Percentiles rank a stretch among this genome's conserved stretches.
phyloP scores from a whole-genome alignment of 2,329 filamentous ascomycete species.

The Alternaria consortialis region DNA sequence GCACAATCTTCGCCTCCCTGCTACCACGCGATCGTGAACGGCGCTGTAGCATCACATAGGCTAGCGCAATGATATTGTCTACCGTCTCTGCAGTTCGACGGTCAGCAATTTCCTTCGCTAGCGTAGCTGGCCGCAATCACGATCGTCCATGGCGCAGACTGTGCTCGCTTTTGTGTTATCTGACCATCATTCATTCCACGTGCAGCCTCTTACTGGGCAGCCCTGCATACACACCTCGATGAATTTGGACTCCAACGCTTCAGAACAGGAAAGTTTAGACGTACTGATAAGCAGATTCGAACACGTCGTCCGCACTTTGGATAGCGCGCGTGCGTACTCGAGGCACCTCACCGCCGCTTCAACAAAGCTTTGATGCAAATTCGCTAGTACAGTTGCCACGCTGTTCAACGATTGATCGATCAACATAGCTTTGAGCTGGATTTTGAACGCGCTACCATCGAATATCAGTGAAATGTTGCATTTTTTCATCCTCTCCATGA shows the following conservation, averaged over 20 bases:
- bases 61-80: conserved; percentile 70
- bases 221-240: conserved; percentile 21
- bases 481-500: conserved; percentile 1
- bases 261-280: conserved; percentile 35
- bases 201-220: conserved; percentile 18
- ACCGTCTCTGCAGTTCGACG: conserved; percentile 65
- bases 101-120: conserved; percentile 28
- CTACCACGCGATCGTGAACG: conserved; percentile 53
- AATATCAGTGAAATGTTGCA: conserved; percentile 24
- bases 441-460: conserved; percentile 71
- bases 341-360: conserved; percentile 81
- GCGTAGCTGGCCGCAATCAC: conserved; percentile 15
- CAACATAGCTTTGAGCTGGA: conserved; percentile 85
- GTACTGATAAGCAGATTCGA: conserved; percentile 67
- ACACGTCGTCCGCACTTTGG: conserved; percentile 64
- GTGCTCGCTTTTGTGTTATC: conserved; percentile 23
- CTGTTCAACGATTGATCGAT: conserved; percentile 83
- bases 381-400: conserved; percentile 71
- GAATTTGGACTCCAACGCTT: conserved; percentile 8
- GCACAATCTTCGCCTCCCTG: conserved; percentile 37
- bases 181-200: conserved; percentile 17
- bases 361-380: conserved; percentile 76
- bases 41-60: conserved; percentile 70
- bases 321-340: conserved; percentile 68
- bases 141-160: conserved; percentile 27